Conservation (phyloP, 2,329 filamentous ascomycete genomes). For the Claviceps spartinae region DNA sequence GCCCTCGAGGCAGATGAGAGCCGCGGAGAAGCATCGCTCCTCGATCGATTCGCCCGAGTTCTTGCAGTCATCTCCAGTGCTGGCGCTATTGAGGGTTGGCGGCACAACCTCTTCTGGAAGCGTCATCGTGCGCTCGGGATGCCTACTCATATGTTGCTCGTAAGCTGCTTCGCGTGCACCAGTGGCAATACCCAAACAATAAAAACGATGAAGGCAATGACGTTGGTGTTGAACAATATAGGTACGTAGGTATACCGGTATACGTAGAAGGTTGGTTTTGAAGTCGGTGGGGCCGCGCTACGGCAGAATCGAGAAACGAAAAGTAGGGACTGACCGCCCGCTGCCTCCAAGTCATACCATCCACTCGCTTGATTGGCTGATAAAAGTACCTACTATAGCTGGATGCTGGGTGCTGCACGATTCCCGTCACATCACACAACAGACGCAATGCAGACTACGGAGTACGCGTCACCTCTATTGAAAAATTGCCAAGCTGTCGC, state of each 20-base stretch:
- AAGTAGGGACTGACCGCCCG: background rate
- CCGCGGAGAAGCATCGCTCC: slow-evolving; percentile 47
- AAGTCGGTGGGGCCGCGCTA: slow-evolving; percentile 2
- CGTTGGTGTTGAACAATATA: background rate
- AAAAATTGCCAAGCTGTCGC: slow-evolving; percentile 5
- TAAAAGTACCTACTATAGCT: too few species aligned
- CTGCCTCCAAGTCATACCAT: too few species aligned
- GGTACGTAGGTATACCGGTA: too few species aligned
- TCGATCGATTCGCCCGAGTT: slow-evolving; percentile 37
- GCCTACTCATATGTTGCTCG: too few species aligned
- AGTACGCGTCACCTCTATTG: too few species aligned
- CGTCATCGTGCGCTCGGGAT: slow-evolving; percentile 11
- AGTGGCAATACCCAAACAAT: background rate
- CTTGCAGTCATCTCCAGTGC: slow-evolving; percentile 8
- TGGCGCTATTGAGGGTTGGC: slow-evolving; percentile 8
- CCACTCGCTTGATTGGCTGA: too few species aligned
- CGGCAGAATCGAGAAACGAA: slow-evolving; percentile 4
- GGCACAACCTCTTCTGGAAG: slow-evolving; percentile 13
- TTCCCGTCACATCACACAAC: too few species aligned
- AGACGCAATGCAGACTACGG: too few species aligned
- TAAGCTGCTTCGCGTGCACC: background rate
- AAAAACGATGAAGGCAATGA: background rate
- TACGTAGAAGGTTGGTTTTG: background rate
- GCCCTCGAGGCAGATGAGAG: slow-evolving; percentile 47
- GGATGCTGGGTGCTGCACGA: too few species aligned